Base-by-base conservation (phyloP, 1,284 basidiomycete species). In the Sanguinoderma infundibulare region DNA sequence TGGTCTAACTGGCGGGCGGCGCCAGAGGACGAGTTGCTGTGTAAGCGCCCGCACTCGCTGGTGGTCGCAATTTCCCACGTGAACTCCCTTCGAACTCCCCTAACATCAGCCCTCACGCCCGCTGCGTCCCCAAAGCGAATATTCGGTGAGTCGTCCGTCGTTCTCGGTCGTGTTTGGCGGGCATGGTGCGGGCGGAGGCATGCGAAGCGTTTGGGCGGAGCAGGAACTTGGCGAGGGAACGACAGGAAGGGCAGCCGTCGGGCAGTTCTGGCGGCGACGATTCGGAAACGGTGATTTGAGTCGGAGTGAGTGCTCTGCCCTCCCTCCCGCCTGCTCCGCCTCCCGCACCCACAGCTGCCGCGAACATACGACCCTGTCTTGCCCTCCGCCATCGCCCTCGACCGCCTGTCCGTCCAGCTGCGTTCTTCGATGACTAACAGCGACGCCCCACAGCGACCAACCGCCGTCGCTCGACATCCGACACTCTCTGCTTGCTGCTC, bases 211-310 rank as follows among this genome's bases (percentile, higher is more conserved):
- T 51, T n/a, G 44, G 60, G 49, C 55, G 57, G 61, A 63, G 64
- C 30, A 53, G 44, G 57, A 51, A 64, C 53, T 46, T 55, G 63
- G 55, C 61, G 60, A 53, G 34, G 36, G 58, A 53, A 55, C 58
- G 54, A 55, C 53, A 52, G 42, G 38, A 42, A 32, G 51, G 46
- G 53, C 59, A 61, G 58, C 51, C 59, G 71, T 65, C 66, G 68
- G 65, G 64, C 55, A 67, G 70, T 69, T 75, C 75, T 74, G 73
- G 75, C 77, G 75, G 75, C 75, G 76, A 77, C 75, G 73, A 68
- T 69, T 73, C 75, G 74, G 75, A 74, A 72, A 70, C 70, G 67
- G 65, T 67, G 67, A 73, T 72, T 74, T 74, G 68, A 74, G 73
- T 73, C 74, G 76, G 73, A 76, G 76, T 76, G 72, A 71, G 72